Evolutionary conservation across 805 yeast genomes (phyloP), one percentile per base, ranked within the genome.

Genomic region (Nakazawaea wickerhamii): DNA sequence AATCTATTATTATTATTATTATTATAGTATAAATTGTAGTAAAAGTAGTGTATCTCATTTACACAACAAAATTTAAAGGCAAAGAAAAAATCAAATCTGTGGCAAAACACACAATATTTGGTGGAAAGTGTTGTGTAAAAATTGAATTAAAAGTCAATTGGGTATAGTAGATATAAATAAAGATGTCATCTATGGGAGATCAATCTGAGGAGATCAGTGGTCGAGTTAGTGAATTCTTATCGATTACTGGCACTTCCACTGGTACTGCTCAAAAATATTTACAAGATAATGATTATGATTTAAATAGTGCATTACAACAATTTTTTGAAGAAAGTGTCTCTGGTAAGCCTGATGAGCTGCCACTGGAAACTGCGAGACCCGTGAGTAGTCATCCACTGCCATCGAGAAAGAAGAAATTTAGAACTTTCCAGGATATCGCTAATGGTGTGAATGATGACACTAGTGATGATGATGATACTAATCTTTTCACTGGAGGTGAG

Each of bases 401-500:
- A 14, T 17, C 17, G 11, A 30, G 13, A 15, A 42, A 31, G 33
- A 37, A 32, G 2, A 48, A 52, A 27, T 51, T 63, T 34, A 56
- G 58, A 41, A 51, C 66, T 9, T 58, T 65, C 48, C 53, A 65
- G 7, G 66, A 63, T 33, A 33, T 63, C 10, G 55, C 54, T 27
- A 55, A 58, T 38, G 60, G 59, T 15, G 58, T 55, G 3, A 55
- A 53, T 37, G 64, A 57, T 8, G 63, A 58, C 13, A 64, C 55
- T 8, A 59, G 59, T 26, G 62, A 58, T 27, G 66, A 64, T 18
- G 55, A 59, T 13, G 68, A 71, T 21, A 50, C 48, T 52, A 71
- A 59, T 53, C 63, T 54, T 59, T 76, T 59, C 50, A 72, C 80
- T 3, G 81, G 81, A 11, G 81, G 81, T 41, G 90, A 84, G 58